These are phyloP conservation scores for Bryoerythrophyllum caledonicum DNA, from an alignment of 225 moss, liverwort and hornwort species.

Conservation along the genomic window DNA sequence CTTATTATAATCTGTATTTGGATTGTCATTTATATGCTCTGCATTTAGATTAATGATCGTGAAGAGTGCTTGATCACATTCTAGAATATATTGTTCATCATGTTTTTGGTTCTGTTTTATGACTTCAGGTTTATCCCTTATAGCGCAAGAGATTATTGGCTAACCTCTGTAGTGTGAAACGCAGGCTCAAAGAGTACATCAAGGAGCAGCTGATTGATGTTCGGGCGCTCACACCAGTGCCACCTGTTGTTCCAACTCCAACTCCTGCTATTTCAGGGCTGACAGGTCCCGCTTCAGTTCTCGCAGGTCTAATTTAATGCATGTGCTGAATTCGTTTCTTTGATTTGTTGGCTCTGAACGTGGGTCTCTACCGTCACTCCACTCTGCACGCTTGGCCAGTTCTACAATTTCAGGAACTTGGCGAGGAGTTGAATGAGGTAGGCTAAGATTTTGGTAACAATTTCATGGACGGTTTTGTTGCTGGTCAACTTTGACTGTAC, in stretches of 20 bases:
- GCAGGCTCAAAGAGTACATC: constrained; percentile 92
- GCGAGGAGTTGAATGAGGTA: constrained; percentile 20
- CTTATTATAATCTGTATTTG: neutral
- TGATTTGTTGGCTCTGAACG: constrained; percentile 10
- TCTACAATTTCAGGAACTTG: constrained; percentile 19
- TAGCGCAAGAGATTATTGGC: neutral
- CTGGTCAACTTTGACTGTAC: constrained; percentile 31
- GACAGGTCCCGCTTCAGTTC: constrained; percentile 84
- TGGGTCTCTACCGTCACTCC: constrained; percentile 21
- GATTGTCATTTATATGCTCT: neutral
- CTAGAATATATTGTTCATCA: neutral
- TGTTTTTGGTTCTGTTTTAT: constrained; percentile 5
- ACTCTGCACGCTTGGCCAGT: constrained; percentile 11
- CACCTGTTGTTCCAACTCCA: constrained; percentile 40
- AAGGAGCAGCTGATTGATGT: constrained; percentile 87
- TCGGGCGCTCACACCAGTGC: constrained; percentile 34
- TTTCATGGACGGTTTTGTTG: constrained; percentile 25
- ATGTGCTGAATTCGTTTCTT: constrained; percentile 8
- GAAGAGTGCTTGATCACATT: neutral
- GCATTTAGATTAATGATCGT: neutral
- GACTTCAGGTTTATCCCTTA: neutral
- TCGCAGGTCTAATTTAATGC: constrained; percentile 76
- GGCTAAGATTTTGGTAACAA: constrained; percentile 24
- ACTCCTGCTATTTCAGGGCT: constrained; percentile 61
- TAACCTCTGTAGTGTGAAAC: constrained; percentile 14